Conservation (phyloP, 805 yeast genomes). For the Wickerhamomyces hampshirensis region DNA sequence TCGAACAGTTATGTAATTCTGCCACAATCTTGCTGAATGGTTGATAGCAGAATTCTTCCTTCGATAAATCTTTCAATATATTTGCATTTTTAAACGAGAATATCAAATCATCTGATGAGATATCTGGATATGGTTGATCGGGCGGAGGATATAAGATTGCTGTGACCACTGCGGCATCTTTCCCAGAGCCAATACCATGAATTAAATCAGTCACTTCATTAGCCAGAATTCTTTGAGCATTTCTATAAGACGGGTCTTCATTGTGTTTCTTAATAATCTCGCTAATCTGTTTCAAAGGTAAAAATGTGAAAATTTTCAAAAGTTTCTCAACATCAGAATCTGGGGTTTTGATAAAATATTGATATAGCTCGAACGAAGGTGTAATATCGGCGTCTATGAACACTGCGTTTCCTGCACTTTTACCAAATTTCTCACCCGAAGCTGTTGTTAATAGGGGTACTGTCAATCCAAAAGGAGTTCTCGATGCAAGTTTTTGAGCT, state of each 20-base stretch:
- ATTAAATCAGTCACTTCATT: conserved; percentile 80
- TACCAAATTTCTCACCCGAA: conserved; percentile 91
- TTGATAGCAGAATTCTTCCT: conserved; percentile 31
- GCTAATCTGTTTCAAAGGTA: conserved; percentile 60
- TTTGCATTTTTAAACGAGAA: conserved; percentile 55
- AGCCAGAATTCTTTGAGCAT: conserved; percentile 77
- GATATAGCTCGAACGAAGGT: conserved; percentile 77
- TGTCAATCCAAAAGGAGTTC: conserved; percentile 66
- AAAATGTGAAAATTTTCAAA: conserved; percentile 71
- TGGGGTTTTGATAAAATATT: conserved; percentile 72
- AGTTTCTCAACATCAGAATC: conserved; percentile 72
- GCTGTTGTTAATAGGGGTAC: conserved; percentile 88
- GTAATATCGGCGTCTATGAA: conserved; percentile 77
- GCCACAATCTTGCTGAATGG: conserved; percentile 52
- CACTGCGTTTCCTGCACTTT: conserved; percentile 94
- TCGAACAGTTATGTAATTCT: conserved; percentile 42
- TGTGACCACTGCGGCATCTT: conserved; percentile 61
- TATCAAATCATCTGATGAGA: conserved; percentile 45
- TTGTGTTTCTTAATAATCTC: conserved; percentile 48
- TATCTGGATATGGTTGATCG: conserved; percentile 42
- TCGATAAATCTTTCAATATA: conserved; percentile 37
- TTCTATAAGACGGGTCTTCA: conserved; percentile 54
- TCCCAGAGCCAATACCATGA: conserved; percentile 78
- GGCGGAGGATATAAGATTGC: conserved; percentile 61
- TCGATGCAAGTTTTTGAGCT: conserved; percentile 8